Percentiles rank a stretch among this genome's conserved stretches.
These are phyloP conservation scores for Colletotrichum sojae DNA, from an alignment of 2,329 filamentous ascomycete genomes.

Conservation along the genomic window DNA sequence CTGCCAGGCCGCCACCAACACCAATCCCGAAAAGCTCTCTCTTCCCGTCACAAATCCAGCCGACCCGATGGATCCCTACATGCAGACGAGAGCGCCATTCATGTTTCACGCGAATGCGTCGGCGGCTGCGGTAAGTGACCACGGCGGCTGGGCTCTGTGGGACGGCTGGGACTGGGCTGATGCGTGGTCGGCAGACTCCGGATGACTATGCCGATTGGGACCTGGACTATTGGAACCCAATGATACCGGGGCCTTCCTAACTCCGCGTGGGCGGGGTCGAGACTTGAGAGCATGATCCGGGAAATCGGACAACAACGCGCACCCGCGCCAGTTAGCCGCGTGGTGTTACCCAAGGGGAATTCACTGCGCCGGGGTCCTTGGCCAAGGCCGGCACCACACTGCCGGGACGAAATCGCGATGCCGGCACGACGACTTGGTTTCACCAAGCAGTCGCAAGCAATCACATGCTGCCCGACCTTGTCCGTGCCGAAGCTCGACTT, in stretches of 20 bases:
- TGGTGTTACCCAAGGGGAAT: not conserved
- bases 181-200: conserved; percentile 40
- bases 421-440: not conserved
- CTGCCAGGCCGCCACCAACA: conserved; percentile 60
- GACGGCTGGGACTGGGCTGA: conserved; percentile 55
- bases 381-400: conserved; percentile 2
- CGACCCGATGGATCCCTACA: conserved; percentile 41
- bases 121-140: conserved; percentile 46
- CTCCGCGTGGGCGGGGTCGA: conserved; percentile 12
- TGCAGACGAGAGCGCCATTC: conserved; percentile 42
- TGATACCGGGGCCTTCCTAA: conserved; percentile 29
- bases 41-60: conserved; percentile 29
- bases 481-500: not conserved
- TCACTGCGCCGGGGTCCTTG: not conserved
- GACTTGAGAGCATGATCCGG: conserved; percentile 1
- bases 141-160: conserved; percentile 57
- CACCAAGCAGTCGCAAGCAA: not conserved
- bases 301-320: conserved; percentile 10
- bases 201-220: conserved; percentile 42
- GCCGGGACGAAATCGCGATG: not conserved
- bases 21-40: conserved; percentile 55
- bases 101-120: conserved; percentile 50
- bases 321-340: conserved; percentile 6
- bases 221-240: conserved; percentile 38
- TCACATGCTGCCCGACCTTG: not conserved